Evolutionary conservation across 108 stramenopile species (phyloP).

Genomic region (Skeletonema menzelii): DNA sequence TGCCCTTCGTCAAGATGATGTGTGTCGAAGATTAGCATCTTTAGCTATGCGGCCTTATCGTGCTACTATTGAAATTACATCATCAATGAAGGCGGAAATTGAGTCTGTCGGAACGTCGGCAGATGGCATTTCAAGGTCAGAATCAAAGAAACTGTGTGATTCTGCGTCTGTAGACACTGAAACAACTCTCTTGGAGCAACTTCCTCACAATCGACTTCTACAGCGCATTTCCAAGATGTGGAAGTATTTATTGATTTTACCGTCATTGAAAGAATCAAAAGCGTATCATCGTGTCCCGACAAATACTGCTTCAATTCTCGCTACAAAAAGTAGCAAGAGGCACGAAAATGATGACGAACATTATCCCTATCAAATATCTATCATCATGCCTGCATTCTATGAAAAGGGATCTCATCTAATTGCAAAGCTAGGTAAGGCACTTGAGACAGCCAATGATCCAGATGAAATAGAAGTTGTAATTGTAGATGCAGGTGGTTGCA

Average conservation of each 20-base stretch:
- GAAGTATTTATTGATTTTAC: slow-evolving; percentile 30
- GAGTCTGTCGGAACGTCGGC: neutral
- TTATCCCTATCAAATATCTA: slow-evolving; percentile 50
- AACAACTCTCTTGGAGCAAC: slow-evolving; percentile 26
- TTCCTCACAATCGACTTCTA: slow-evolving; percentile 23
- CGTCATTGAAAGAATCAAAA: slow-evolving; percentile 39
- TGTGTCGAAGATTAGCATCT: slow-evolving; percentile 40
- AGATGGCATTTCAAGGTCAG: neutral
- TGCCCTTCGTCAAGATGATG: slow-evolving; percentile 34
- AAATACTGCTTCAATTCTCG: neutral
- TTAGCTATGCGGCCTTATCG: slow-evolving; percentile 49
- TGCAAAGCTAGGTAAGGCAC: slow-evolving; percentile 22
- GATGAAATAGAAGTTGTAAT: slow-evolving; percentile 55
- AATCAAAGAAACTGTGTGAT: neutral
- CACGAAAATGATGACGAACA: neutral
- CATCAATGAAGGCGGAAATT: slow-evolving; percentile 3
- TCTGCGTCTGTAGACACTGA: neutral
- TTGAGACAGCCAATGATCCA: slow-evolving; percentile 25
- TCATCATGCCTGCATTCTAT: slow-evolving; percentile 64
- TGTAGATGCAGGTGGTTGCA: slow-evolving; percentile 60
- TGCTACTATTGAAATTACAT: slow-evolving; percentile 9
- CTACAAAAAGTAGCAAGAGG: slow-evolving; percentile 7
- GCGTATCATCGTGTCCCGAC: slow-evolving; percentile 13
- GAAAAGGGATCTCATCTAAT: slow-evolving; percentile 46
- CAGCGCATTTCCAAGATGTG: slow-evolving; percentile 32